These are phyloP conservation scores for Calonectria montana DNA, from an alignment of 2,329 filamentous ascomycete species.

Conservation along the genomic window DNA sequence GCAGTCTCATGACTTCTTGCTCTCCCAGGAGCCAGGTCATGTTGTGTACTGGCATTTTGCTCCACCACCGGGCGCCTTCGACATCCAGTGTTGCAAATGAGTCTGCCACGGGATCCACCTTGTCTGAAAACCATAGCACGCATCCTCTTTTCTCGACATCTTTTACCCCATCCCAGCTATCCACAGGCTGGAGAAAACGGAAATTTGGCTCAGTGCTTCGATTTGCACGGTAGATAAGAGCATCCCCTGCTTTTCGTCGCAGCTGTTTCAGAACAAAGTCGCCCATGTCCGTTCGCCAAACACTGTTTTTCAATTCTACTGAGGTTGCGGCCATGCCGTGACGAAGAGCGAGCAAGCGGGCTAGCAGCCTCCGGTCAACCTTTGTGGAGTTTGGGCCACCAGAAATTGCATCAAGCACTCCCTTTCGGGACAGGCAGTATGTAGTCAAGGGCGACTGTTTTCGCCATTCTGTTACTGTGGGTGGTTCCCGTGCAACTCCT, in stretches of 20 bases:
- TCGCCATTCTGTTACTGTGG: neutral
- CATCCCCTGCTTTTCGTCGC: constrained; percentile 58
- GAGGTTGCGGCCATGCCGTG: constrained; percentile 41
- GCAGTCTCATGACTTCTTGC: constrained; percentile 55
- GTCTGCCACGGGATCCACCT: constrained; percentile 39
- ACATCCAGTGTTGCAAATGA: constrained; percentile 61
- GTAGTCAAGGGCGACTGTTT: constrained; percentile 25
- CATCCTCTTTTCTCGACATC: constrained; percentile 55
- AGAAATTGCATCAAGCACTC: constrained; percentile 42
- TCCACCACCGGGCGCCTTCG: constrained; percentile 45
- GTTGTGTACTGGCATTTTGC: constrained; percentile 64
- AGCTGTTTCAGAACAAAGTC: constrained; percentile 62
- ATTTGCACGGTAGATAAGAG: constrained; percentile 49
- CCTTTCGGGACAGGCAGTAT: constrained; percentile 46
- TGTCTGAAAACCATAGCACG: constrained; percentile 55
- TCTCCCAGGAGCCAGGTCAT: constrained; percentile 62
- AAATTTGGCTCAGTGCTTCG: constrained; percentile 32
- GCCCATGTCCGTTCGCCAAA: constrained; percentile 66
- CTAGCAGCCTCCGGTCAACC: neutral
- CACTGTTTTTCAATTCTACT: constrained; percentile 14
- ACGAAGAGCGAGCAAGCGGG: constrained; percentile 34
- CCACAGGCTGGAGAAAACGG: constrained; percentile 55
- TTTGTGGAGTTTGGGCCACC: constrained; percentile 25
- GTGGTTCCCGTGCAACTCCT: neutral
- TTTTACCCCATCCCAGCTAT: constrained; percentile 57